Evolutionary conservation across 2,329 filamentous ascomycete genomes (phyloP).

Genomic region (Trematosphaeria pertusa): DNA sequence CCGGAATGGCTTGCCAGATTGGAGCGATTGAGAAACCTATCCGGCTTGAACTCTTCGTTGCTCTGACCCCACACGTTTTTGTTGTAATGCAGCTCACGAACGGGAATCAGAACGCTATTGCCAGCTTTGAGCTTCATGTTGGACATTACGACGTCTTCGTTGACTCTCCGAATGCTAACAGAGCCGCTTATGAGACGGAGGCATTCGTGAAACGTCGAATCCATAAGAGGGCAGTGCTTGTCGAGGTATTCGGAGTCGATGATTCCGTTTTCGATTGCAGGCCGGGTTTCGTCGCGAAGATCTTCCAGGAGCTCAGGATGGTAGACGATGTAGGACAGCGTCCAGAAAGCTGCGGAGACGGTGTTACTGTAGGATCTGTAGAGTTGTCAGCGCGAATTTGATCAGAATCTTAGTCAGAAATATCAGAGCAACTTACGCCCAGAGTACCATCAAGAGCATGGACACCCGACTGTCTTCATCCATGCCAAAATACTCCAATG

Average conservation of each 20-base stretch:
- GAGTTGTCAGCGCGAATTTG: too few species aligned
- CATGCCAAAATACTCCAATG: too few species aligned
- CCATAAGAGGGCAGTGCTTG: neutral
- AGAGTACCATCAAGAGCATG: too few species aligned
- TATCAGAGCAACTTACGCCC: too few species aligned
- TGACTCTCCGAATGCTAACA: neutral
- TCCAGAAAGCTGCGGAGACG: too few species aligned
- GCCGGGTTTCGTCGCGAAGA: neutral
- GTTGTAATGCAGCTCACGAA: neutral
- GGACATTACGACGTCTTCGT: neutral
- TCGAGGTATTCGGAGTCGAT: neutral
- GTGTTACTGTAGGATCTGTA: too few species aligned
- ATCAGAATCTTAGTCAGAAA: too few species aligned
- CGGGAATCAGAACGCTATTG: neutral
- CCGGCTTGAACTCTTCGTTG: neutral
- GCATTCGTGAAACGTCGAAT: neutral
- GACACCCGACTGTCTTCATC: too few species aligned
- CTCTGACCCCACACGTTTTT: neutral
- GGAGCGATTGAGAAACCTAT: neutral
- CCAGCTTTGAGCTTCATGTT: neutral
- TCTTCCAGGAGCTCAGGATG: neutral
- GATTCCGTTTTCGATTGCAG: neutral
- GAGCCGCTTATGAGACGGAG: neutral
- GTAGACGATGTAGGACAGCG: neutral
- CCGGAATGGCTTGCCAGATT: neutral